A percentile compares a stretch with the other conserved stretches of the same genome.
These are phyloP conservation scores for Arthrobotrys megalospora DNA, from an alignment of 2,329 filamentous ascomycete genomes.

Conservation along the genomic window DNA sequence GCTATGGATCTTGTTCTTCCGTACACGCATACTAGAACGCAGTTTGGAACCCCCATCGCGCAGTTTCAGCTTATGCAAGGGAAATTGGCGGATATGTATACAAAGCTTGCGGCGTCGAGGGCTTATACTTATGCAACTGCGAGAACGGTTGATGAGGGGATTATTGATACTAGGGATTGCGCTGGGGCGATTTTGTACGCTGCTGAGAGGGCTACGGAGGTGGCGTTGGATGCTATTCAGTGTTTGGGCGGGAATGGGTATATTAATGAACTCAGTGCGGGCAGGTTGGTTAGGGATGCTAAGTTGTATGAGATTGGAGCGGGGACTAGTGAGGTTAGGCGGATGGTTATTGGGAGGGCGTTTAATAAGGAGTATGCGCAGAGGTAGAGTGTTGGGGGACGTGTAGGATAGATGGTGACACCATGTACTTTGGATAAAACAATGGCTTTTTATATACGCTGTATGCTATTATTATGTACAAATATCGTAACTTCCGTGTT, in stretches of 20 bases:
- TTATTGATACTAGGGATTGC: slow-evolving; percentile 89
- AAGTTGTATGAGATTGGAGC: slow-evolving; percentile 97
- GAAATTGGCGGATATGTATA: slow-evolving; percentile 97
- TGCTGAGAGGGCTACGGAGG: slow-evolving; percentile 90
- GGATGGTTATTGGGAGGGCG: slow-evolving; percentile 92
- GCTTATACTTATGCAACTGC: slow-evolving; percentile 91
- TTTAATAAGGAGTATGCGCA: slow-evolving; percentile 86
- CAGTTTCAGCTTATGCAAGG: slow-evolving; percentile 95
- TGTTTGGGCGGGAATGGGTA: slow-evolving; percentile 96
- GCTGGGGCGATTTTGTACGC: slow-evolving; percentile 94
- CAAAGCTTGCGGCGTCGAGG: slow-evolving; percentile 85
- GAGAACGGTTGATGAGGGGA: slow-evolving; percentile 81
- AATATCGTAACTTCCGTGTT: background rate
- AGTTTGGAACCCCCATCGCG: slow-evolving; percentile 88
- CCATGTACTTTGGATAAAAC: background rate
- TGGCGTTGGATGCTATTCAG: slow-evolving; percentile 88
- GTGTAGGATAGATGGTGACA: slow-evolving; percentile 41
- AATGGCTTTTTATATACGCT: background rate
- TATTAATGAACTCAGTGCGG: slow-evolving; percentile 93
- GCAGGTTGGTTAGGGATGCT: slow-evolving; percentile 82
- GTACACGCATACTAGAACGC: slow-evolving; percentile 88
- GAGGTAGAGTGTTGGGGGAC: slow-evolving; percentile 27
- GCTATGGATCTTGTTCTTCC: slow-evolving; percentile 87
- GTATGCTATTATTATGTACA: background rate
- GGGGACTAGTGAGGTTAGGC: slow-evolving; percentile 91